Evolutionary conservation across 78 protist species (phyloP).

Genomic region (Goniomonas avonlea): DNA sequence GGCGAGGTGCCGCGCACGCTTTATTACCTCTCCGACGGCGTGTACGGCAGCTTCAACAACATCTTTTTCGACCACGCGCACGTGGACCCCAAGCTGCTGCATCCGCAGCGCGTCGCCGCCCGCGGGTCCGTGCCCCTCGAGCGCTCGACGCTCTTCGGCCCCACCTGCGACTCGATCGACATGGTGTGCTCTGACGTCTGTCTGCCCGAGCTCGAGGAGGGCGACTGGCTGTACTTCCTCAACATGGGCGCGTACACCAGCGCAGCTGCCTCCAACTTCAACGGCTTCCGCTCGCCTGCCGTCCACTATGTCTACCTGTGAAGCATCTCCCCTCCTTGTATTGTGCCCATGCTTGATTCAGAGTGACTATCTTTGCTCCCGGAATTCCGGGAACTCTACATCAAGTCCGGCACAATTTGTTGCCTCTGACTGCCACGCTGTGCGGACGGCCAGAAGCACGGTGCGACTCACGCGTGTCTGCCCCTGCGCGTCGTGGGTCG

Average conservation of each 20-base stretch:
- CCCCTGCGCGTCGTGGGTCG: too few species aligned
- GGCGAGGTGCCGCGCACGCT: not conserved
- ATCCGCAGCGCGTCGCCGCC: not conserved
- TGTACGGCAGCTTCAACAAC: slow-evolving; percentile 7
- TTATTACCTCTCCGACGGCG: not conserved
- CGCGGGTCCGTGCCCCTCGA: not conserved
- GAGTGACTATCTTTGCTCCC: too few species aligned
- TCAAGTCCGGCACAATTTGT: too few species aligned
- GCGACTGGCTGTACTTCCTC: not conserved
- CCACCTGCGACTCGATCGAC: not conserved
- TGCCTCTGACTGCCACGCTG: too few species aligned
- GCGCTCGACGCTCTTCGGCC: not conserved
- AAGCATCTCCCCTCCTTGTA: too few species aligned
- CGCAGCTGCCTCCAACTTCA: not conserved
- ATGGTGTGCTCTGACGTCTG: not conserved
- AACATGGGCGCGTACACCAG: slow-evolving; percentile 1
- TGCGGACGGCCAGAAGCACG: too few species aligned
- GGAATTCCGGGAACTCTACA: too few species aligned
- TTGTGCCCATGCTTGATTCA: too few species aligned
- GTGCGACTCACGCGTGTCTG: too few species aligned
- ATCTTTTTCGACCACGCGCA: too few species aligned
- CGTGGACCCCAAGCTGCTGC: not conserved
- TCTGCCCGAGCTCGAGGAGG: slow-evolving; percentile 1
- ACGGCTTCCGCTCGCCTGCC: not conserved
- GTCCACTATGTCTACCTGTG: not conserved